Conservation (phyloP, 2,329 filamentous ascomycete species). For the Hirsutella rhossiliensis region DNA sequence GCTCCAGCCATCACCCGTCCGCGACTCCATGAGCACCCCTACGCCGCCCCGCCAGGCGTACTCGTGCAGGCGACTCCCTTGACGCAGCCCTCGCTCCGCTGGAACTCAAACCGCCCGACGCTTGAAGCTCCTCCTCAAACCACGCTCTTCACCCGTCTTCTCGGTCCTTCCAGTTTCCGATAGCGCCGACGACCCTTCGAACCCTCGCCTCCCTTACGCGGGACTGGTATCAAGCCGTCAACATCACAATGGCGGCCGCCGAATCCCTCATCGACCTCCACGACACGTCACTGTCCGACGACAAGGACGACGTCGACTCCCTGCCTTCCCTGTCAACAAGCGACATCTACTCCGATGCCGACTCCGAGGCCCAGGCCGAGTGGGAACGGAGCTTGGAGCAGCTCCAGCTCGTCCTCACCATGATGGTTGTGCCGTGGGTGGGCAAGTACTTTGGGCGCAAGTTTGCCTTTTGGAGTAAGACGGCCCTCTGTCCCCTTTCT, state of each 20-base stretch:
- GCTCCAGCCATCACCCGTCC: too few relatives aligned
- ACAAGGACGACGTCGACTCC: conserved; percentile 50
- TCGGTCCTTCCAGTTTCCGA: too few relatives aligned
- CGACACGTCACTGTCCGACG: conserved; percentile 31
- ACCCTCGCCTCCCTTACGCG: too few relatives aligned
- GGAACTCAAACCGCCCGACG: too few relatives aligned
- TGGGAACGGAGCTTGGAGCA: conserved; percentile 94
- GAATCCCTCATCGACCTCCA: conserved; percentile 39
- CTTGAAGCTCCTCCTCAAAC: too few relatives aligned
- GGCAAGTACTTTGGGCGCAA: conserved; percentile 93
- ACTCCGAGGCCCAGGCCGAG: conserved; percentile 83
- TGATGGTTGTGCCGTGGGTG: conserved; percentile 87
- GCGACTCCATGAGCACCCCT: too few relatives aligned
- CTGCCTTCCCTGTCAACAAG: conserved; percentile 50
- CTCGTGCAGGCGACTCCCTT: too few relatives aligned
- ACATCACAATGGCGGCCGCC: conserved; percentile 23
- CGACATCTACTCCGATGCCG: conserved; percentile 43
- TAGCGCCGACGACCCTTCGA: too few relatives aligned
- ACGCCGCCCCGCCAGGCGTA: too few relatives aligned
- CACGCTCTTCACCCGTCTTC: too few relatives aligned
- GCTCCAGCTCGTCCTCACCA: conserved; percentile 80
- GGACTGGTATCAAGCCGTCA: too few relatives aligned
- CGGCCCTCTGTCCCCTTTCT: background rate
- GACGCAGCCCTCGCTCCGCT: too few relatives aligned
- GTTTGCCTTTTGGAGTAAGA: conserved; percentile 90